phyloP scores from a whole-genome alignment of 2,329 filamentous ascomycete species.

The Ascochyta pisi region DNA sequence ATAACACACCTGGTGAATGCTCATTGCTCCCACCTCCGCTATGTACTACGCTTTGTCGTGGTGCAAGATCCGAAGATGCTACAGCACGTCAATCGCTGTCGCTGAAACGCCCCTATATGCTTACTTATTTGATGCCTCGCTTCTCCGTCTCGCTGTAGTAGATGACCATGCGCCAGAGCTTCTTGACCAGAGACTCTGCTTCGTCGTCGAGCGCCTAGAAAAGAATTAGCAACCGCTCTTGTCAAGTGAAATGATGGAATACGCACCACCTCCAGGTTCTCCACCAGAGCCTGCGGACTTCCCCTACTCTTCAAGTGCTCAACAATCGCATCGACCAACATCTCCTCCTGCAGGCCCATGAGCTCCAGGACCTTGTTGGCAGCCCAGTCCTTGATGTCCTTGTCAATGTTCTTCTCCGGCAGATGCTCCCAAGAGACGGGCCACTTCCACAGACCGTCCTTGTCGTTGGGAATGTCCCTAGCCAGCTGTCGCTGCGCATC shows the following conservation, averaged over 20 bases:
- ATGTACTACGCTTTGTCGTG: constrained; percentile 20
- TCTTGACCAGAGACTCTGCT: constrained; percentile 90
- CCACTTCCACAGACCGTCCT: constrained; percentile 90
- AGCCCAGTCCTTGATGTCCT: constrained; percentile 91
- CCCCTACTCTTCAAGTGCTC: constrained; percentile 80
- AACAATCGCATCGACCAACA: constrained; percentile 91
- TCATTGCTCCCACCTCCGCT: constrained; percentile 13
- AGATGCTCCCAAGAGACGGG: constrained; percentile 90
- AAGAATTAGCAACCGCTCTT: background rate
- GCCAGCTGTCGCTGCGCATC: constrained; percentile 83
- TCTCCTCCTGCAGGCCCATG: constrained; percentile 93
- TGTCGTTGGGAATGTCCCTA: constrained; percentile 86
- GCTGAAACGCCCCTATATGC: constrained; percentile 9
- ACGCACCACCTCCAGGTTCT: constrained; percentile 82
- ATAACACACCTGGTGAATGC: background rate
- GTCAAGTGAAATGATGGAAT: background rate
- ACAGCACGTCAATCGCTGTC: constrained; percentile 27
- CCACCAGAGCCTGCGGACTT: constrained; percentile 79
- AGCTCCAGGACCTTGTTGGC: constrained; percentile 99
- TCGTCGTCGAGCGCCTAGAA: constrained; percentile 87
- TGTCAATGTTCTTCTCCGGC: constrained; percentile 78
- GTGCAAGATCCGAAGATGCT: constrained; percentile 32
- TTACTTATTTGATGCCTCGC: constrained; percentile 67
- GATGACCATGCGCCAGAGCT: constrained; percentile 97
- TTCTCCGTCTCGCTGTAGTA: constrained; percentile 97